Evolutionary conservation across 345 rosid species (phyloP).

Genomic region (Noccaea bulbosa): DNA sequence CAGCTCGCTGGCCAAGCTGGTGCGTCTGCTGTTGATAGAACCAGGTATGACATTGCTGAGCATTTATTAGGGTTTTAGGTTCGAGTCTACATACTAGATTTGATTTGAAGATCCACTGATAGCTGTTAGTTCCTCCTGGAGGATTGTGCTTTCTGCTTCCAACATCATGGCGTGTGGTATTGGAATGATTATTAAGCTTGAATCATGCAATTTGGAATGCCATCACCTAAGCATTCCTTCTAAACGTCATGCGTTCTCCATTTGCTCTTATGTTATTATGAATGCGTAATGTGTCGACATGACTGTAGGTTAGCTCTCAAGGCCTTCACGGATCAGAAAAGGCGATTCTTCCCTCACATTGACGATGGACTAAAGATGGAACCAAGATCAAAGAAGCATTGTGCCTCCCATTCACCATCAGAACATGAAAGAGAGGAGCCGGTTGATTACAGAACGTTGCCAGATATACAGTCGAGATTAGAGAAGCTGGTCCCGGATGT

Average conservation of each 20-base stretch:
- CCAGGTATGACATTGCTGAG: constrained; percentile 54
- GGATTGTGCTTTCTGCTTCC: constrained; percentile 13
- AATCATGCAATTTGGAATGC: constrained; percentile 8
- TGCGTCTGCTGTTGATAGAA: constrained; percentile 96
- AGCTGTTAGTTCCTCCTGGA: constrained; percentile 8
- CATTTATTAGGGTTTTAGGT: background rate
- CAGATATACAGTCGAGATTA: constrained; percentile 60
- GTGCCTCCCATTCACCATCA: constrained; percentile 45
- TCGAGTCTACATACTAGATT: background rate
- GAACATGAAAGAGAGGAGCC: constrained; percentile 51
- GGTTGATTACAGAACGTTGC: constrained; percentile 58
- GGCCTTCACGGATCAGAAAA: constrained; percentile 94
- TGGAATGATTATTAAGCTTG: constrained; percentile 5
- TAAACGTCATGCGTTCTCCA: background rate
- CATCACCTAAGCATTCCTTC: background rate
- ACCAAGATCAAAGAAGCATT: constrained; percentile 54
- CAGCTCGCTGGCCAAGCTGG: constrained; percentile 99
- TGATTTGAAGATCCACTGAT: background rate
- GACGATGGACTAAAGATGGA: constrained; percentile 61
- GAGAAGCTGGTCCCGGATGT: constrained; percentile 66
- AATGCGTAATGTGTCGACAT: constrained; percentile 14
- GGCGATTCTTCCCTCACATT: constrained; percentile 84
- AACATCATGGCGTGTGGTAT: background rate
- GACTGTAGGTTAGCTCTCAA: constrained; percentile 83
- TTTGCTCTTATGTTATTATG: background rate